phyloP scores from a whole-genome alignment of 129 eudicot genomes.

The Oenanthe sinensis region DNA sequence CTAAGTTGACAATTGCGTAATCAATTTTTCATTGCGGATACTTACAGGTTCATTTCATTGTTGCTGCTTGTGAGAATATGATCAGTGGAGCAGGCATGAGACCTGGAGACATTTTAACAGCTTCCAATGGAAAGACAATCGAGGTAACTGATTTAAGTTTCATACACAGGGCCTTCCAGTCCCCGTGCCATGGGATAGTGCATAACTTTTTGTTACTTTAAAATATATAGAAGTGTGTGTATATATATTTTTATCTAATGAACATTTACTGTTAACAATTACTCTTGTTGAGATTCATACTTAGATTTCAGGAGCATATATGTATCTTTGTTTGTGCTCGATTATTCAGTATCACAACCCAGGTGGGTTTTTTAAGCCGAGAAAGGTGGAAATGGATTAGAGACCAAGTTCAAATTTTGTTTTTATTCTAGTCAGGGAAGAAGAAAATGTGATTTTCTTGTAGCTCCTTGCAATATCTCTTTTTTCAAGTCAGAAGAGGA shows the following conservation, averaged over 20 bases:
- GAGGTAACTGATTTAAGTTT: constrained; percentile 46
- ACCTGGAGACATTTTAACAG: constrained; percentile 88
- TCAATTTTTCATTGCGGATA: constrained; percentile 4
- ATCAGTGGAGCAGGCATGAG: constrained; percentile 99
- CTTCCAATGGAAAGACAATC: constrained; percentile 97
- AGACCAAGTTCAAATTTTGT: background rate
- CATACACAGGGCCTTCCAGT: background rate
- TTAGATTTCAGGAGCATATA: background rate
- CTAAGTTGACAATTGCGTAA: background rate
- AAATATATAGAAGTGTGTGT: background rate
- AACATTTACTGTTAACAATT: background rate
- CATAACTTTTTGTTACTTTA: background rate
- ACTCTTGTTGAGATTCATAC: background rate
- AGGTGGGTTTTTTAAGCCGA: background rate
- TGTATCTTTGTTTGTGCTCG: background rate
- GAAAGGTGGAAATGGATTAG: background rate
- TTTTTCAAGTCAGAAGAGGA: background rate
- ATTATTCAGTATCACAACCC: background rate
- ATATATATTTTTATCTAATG: background rate
- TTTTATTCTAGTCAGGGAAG: background rate
- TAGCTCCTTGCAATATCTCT: background rate
- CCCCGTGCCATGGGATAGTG: background rate
- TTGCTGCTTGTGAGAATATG: constrained; percentile 99
- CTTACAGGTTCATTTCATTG: constrained; percentile 86
- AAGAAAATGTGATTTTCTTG: background rate